Evolutionary conservation across 192 early-diverging fungal species (phyloP).

Genomic region (Coemansia sp.): DNA sequence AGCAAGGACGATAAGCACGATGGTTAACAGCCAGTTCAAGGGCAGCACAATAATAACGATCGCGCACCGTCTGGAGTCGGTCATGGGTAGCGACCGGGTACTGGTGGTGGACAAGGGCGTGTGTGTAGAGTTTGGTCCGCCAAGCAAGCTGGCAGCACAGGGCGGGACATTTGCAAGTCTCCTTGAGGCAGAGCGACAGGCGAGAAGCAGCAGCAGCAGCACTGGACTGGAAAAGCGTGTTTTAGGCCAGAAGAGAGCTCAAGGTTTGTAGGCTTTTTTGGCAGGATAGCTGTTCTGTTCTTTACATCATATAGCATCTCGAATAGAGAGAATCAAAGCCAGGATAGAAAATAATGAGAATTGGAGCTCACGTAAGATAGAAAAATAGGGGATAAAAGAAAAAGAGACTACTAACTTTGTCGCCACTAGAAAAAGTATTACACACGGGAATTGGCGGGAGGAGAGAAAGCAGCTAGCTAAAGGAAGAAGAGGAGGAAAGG

Average conservation of each 20-base stretch:
- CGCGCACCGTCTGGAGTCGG: constrained; percentile 68
- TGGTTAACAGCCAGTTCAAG: constrained; percentile 54
- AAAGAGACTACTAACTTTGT: background rate
- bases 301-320: too few relatives aligned
- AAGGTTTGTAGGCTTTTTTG: too few relatives aligned
- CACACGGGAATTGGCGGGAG: too few relatives aligned
- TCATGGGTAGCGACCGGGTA: constrained; percentile 56
- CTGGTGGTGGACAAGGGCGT: constrained; percentile 62
- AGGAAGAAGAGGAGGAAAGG: background rate
- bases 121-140: constrained; percentile 62
- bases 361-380: background rate
- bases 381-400: background rate
- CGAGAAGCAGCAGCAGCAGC: background rate
- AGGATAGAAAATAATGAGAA: too few relatives aligned
- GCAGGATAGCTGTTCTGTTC: too few relatives aligned
- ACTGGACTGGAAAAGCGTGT: background rate
- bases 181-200: background rate
- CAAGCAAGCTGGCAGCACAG: constrained; percentile 43
- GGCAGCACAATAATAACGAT: constrained; percentile 68
- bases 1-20: constrained; percentile 57
- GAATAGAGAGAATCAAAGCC: too few relatives aligned
- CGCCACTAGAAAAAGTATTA: too few relatives aligned
- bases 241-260: background rate
- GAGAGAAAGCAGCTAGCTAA: background rate
- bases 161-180: background rate